phyloP scores from a whole-genome alignment of 768 basidiomycete species.

The Ramaria sp. region DNA sequence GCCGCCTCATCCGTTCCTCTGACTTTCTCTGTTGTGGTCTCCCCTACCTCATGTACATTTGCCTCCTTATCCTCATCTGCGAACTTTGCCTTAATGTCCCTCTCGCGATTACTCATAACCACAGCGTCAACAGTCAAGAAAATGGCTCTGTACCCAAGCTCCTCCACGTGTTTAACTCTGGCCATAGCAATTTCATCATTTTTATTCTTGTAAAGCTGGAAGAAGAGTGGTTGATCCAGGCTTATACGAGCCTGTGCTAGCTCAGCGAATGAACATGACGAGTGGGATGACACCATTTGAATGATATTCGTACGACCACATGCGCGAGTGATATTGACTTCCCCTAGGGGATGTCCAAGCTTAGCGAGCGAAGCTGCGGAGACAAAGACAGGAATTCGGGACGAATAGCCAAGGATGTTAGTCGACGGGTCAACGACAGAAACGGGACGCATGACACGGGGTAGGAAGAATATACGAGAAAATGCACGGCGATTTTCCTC shows the following conservation, averaged over 20 bases:
- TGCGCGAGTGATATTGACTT: constrained; percentile 70
- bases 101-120: constrained; percentile 72
- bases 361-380: constrained; percentile 77
- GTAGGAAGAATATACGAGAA: constrained; percentile 75
- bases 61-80: constrained; percentile 43
- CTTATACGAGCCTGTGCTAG: constrained; percentile 47
- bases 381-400: constrained; percentile 73
- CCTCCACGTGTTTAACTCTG: constrained; percentile 60
- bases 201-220: constrained; percentile 79
- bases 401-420: constrained; percentile 58
- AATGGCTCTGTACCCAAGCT: constrained; percentile 75
- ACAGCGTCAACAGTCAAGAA: constrained; percentile 88
- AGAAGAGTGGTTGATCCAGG: constrained; percentile 57
- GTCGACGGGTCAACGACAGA: constrained; percentile 59
- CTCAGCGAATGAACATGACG: constrained; percentile 54
- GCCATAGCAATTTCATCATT: constrained; percentile 55
- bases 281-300: constrained; percentile 78
- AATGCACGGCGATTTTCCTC: constrained; percentile 73
- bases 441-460: constrained; percentile 67
- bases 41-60: constrained; percentile 15
- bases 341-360: constrained; percentile 84
- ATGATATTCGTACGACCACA: constrained; percentile 58
- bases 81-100: constrained; percentile 48
- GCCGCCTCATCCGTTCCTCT: constrained; percentile 23
- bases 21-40: constrained; percentile 17